Evolutionary conservation across 306 rosid species (phyloP).

Genomic region (Canavalia ensiformis): DNA sequence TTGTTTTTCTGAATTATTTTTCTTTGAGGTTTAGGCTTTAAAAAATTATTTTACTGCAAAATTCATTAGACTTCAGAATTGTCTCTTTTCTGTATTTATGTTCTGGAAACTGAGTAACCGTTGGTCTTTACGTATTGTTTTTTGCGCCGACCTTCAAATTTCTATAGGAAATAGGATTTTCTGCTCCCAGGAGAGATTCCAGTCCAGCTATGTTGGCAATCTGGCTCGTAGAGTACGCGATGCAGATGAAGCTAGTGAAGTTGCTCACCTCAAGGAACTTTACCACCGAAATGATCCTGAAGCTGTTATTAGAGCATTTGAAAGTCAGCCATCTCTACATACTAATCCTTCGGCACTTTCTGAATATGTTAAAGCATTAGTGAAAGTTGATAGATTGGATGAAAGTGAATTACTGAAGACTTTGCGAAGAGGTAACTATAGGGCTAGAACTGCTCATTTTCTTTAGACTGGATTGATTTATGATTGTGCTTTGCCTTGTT

Average conservation of each 20-base stretch:
- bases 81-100: constrained; percentile 26
- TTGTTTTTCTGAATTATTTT: constrained; percentile 10
- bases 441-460: constrained; percentile 36
- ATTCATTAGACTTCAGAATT: not conserved
- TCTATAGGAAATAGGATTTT: constrained; percentile 62
- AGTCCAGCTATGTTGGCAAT: constrained; percentile 79
- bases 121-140: constrained; percentile 12
- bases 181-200: constrained; percentile 64
- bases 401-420: constrained; percentile 83
- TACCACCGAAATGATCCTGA: constrained; percentile 75
- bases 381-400: constrained; percentile 84
- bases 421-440: constrained; percentile 76
- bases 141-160: constrained; percentile 31
- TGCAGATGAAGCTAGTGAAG: constrained; percentile 74
- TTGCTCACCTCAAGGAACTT: constrained; percentile 82
- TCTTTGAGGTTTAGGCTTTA: constrained; percentile 5
- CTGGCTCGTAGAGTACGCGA: constrained; percentile 71
- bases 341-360: constrained; percentile 74
- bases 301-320: constrained; percentile 83
- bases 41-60: not conserved
- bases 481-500: constrained; percentile 1
- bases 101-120: constrained; percentile 3
- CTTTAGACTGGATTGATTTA: not conserved
- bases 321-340: constrained; percentile 81
- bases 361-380: constrained; percentile 85